Base-by-base conservation (phyloP, 768 basidiomycete genomes). In the Auricularia auricula-judae region DNA sequence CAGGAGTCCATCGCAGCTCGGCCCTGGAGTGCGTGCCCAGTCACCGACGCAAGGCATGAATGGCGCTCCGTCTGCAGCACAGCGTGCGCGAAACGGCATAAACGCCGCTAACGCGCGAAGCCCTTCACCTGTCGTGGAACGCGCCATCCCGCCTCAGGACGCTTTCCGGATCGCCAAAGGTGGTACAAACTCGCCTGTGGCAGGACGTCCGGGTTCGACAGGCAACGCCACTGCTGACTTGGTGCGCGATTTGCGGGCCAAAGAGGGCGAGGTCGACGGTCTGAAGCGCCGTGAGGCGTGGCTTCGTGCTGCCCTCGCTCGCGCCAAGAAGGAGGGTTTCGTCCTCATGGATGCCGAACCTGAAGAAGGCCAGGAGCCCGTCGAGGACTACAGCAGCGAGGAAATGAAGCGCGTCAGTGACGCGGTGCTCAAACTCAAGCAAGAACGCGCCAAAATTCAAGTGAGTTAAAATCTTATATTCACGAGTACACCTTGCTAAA, bases 371-470 rank as follows among this genome's bases (percentile, higher is more conserved):
- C 67, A 78, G n/a, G 69, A 69, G 4, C 75, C 75, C 62, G 72
- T 68, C 59, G 69, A 74, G 51, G 71, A 77, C 63, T 73, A 66
- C 33, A 61, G 59, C 10, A 61, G 29, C 33, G 82, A 82, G 34
- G 82, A 80, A 51, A 80, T 81, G 42, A 79, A 78, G 64, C 80
- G 79, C 70, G 77, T 87, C 65, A 79, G 83, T 2, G 90, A 93
- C 67, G 81, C 92, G 74, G 78, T 89, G 3, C 76, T 97, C 64
- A 84, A 82, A 71, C 84, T 98, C 71, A 98, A 96, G 77, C 87
- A 92, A 71, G 89, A 93, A 73, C 86, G 86, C 73, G 89, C 91
- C 11, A 85, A 85, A 67, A 81, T 95, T 62, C 91, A 94, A 86
- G 94, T 93, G 66, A 67, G 84, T 67, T 14, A 10, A 54, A 12